A percentile compares a stretch with the other conserved stretches of the same genome.
These are phyloP conservation scores for Pestalotiopsis sp. DNA, from an alignment of 2,329 filamentous ascomycete species.

Conservation along the genomic window DNA sequence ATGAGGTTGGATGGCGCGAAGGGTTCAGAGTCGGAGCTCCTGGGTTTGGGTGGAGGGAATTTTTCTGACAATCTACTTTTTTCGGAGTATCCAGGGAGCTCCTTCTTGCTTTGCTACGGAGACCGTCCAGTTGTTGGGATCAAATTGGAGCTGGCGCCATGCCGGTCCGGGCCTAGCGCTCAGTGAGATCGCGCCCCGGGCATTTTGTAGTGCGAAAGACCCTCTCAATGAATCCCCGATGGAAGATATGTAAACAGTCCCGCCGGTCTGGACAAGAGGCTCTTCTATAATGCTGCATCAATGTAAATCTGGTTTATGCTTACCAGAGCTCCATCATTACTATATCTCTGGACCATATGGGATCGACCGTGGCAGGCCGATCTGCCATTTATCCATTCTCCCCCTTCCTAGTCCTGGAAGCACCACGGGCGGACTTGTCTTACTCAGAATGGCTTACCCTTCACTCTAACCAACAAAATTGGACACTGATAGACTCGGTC, in stretches of 20 bases:
- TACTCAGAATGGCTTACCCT: neutral
- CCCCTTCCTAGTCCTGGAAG: neutral
- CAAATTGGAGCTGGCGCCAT: neutral
- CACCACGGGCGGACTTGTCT: neutral
- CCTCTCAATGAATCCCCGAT: neutral
- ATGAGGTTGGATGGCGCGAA: slow-evolving; percentile 5
- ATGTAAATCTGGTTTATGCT: neutral
- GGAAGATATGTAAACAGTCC: neutral
- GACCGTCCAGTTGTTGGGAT: neutral
- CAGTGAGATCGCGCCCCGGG: neutral
- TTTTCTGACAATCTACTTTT: slow-evolving; percentile 14
- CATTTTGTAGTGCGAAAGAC: neutral
- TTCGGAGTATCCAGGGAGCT: slow-evolving; percentile 12
- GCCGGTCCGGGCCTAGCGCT: neutral
- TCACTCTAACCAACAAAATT: neutral
- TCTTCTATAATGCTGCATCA: neutral
- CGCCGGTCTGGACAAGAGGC: neutral
- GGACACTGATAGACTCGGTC: neutral
- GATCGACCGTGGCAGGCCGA: neutral
- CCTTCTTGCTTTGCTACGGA: neutral
- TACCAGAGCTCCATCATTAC: too few species aligned
- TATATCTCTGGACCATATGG: too few species aligned
- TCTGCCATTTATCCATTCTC: neutral
- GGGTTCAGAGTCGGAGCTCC: slow-evolving; percentile 6
- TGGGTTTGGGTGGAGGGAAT: slow-evolving; percentile 14